Evolutionary conservation across 1,139 yeast genomes (phyloP).

Genomic region (Suhomyces taliae): DNA sequence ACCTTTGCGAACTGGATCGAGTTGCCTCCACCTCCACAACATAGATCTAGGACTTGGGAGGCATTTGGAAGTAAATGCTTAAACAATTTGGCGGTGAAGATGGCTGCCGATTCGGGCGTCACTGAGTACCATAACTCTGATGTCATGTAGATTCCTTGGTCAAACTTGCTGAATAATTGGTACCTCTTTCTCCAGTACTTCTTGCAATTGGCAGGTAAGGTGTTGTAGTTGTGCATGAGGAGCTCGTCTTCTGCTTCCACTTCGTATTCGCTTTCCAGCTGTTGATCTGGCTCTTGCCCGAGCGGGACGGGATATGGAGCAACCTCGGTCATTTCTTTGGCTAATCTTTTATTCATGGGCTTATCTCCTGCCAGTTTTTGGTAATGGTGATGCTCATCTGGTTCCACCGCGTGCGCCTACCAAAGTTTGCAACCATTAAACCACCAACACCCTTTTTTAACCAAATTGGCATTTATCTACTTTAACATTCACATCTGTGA

Average conservation of each 20-base stretch:
- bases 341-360: neutral
- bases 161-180: slow-evolving; percentile 56
- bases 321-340: too few species aligned
- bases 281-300: too few species aligned
- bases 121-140: slow-evolving; percentile 88
- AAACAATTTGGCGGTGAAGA: slow-evolving; percentile 59
- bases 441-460: too few species aligned
- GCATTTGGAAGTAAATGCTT: slow-evolving; percentile 44
- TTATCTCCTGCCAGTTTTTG: slow-evolving; percentile 1
- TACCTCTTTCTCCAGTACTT: slow-evolving; percentile 66
- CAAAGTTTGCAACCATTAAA: slow-evolving; percentile 1
- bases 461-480: too few species aligned
- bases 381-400: neutral
- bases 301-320: too few species aligned
- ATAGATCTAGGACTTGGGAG: slow-evolving; percentile 59
- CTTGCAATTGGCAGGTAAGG: slow-evolving; percentile 42
- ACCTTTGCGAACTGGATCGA: slow-evolving; percentile 73
- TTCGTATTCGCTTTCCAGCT: slow-evolving; percentile 14
- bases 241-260: slow-evolving; percentile 31
- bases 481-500: too few species aligned
- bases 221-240: slow-evolving; percentile 38
- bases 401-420: slow-evolving; percentile 5
- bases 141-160: slow-evolving; percentile 72
- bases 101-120: slow-evolving; percentile 79
- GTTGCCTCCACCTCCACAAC: slow-evolving; percentile 97